Conservation (phyloP, 2,329 filamentous ascomycete species). For the Botrytis deweyae region DNA sequence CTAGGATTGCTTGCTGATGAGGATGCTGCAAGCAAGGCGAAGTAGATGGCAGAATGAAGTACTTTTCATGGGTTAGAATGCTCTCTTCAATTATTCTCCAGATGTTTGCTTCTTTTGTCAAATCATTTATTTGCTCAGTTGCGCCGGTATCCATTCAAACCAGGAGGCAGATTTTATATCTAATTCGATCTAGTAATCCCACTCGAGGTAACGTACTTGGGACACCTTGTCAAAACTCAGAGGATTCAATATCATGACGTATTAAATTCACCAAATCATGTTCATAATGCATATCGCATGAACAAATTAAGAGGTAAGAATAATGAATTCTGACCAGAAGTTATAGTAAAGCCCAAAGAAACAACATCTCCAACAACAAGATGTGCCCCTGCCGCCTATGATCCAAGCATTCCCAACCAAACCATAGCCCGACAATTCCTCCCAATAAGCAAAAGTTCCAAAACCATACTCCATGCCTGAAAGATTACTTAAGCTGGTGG, state of each 20-base stretch:
- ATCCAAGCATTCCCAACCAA: not conserved
- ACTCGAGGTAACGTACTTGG: not conserved
- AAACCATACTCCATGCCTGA: not conserved
- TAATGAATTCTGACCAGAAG: not conserved
- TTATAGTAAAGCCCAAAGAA: not conserved
- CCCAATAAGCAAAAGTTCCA: not conserved
- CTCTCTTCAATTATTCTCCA: not conserved
- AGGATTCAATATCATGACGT: not conserved
- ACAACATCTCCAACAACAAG: not conserved
- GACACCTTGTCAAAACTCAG: not conserved
- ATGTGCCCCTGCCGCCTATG: not conserved
- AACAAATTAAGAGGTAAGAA: not conserved
- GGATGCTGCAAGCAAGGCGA: constrained; percentile 30
- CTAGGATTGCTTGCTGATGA: constrained; percentile 56
- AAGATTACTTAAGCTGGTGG: constrained; percentile 28
- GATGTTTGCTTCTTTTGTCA: not conserved
- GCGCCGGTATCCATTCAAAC: not conserved
- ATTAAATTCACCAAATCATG: not conserved
- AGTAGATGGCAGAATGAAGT: constrained; percentile 18
- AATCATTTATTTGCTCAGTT: not conserved
- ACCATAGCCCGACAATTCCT: not conserved
- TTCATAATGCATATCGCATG: not conserved
- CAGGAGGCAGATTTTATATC: not conserved
- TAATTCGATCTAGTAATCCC: not conserved
- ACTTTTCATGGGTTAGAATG: not conserved